phyloP scores from a whole-genome alignment of 2,329 filamentous ascomycete species.

The Akanthomyces lecanii region DNA sequence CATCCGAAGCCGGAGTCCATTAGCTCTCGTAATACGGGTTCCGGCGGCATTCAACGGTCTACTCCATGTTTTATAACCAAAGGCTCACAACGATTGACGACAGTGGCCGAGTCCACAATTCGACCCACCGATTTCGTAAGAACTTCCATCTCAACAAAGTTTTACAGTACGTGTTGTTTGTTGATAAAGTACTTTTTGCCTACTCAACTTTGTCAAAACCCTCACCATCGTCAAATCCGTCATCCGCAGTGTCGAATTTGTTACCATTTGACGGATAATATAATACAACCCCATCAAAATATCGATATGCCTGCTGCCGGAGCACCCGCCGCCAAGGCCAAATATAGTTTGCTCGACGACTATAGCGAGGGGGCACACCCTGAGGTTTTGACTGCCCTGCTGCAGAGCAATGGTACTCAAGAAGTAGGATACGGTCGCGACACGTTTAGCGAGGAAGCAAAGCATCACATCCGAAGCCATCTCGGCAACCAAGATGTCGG shows the following conservation, averaged over 20 bases:
- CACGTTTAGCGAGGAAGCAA: conserved; percentile 38
- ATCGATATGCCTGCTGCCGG: conserved; percentile 16
- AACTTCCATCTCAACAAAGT: conserved; percentile 7
- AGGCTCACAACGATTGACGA: neutral
- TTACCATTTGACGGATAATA: neutral
- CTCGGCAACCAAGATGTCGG: conserved; percentile 37
- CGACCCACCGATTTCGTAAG: conserved; percentile 17
- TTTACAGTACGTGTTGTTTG: neutral
- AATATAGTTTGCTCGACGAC: conserved; percentile 47
- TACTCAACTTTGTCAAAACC: neutral
- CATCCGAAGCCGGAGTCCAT: conserved; percentile 14
- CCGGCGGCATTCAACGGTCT: conserved; percentile 16
- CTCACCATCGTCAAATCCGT: neutral
- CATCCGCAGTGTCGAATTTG: neutral
- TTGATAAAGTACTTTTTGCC: neutral
- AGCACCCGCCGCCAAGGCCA: conserved; percentile 12
- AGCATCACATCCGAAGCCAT: conserved; percentile 37
- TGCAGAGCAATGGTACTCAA: conserved; percentile 41
- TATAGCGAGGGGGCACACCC: conserved; percentile 51
- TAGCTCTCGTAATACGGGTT: conserved; percentile 14
- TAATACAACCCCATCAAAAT: neutral
- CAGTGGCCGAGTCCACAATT: conserved; percentile 15
- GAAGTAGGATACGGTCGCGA: conserved; percentile 46
- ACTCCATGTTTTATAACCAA: conserved; percentile 11
- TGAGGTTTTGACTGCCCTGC: conserved; percentile 42